Conservation (phyloP, 345 rosid genomes). For the Cochlearia excelsa region DNA sequence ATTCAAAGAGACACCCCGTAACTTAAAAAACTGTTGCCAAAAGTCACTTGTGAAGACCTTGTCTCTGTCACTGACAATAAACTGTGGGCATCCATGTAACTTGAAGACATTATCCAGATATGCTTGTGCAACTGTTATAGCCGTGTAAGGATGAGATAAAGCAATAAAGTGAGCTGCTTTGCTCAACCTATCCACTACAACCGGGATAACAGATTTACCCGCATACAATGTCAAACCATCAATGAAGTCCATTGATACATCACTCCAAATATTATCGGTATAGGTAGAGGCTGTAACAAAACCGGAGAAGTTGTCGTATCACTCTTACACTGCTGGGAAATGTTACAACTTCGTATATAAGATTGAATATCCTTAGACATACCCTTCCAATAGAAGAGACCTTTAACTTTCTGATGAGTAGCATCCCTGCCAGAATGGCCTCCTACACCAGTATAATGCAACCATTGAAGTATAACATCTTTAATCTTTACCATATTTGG, state of each 20-base stretch:
- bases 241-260: background rate
- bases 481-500: background rate
- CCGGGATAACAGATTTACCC: background rate
- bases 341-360: too few species aligned
- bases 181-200: background rate
- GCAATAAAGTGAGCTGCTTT: background rate
- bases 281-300: too few species aligned
- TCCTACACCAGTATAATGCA: too few species aligned
- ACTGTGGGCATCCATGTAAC: background rate
- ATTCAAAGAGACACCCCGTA: background rate
- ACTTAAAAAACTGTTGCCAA: background rate
- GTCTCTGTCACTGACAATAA: background rate
- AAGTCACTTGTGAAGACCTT: background rate
- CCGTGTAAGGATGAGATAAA: background rate
- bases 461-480: too few species aligned
- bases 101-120: background rate
- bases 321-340: too few species aligned
- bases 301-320: too few species aligned
- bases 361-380: too few species aligned
- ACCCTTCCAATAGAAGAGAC: too few species aligned
- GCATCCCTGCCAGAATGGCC: too few species aligned
- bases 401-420: too few species aligned
- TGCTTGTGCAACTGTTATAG: background rate
- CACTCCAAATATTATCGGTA: too few species aligned
- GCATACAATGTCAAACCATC: background rate